Evolutionary conservation across 371 early-diverging fungal species (phyloP), one percentile per base, ranked within the genome.

Genomic region (Umbelopsis sp.): DNA sequence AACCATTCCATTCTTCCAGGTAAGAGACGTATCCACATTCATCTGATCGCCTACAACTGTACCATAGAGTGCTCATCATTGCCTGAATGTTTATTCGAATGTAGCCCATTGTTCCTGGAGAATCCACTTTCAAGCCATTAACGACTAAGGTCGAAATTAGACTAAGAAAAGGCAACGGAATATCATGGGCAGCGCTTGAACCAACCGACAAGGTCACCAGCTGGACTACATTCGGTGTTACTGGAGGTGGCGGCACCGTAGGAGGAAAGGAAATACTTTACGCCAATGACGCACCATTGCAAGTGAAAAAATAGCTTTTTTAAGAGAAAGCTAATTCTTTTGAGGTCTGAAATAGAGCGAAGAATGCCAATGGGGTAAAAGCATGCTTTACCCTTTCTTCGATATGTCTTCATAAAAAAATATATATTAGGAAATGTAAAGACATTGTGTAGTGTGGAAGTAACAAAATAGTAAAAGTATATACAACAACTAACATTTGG

Each of bases 201-300:
- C 91, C 92, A 38, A 85, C 77, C 37, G 77, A 80, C 41, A 83
- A 87, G 22, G 84, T 91, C 44, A 86, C 80, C 62, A 79, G 85
- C 52, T 94, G 92, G 92, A 94, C 94, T 12, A 94, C 96, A 7
- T 96, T 96, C 84, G 96, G 96, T 70, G 83, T 86, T 1, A 83
- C 78, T n/a, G 87, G 87, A n/a, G 84, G 84, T 14, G 86, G 83
- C 24, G 80, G 77, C 50, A 82, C 81, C 44, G 86, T 89, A 50
- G 89, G 89, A 44, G 81, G 81, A 63, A 87, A 84, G 65, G 83
- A 88, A 71, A 84, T 86, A 38, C 57, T 29, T 18, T 57, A 57
- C 35, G 35, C 57, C 57, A 57, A 57, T 18, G 57, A 57, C 35
- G 25, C 57, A 10, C 57, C 57, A n/a, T 16, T 57, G 57, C 57